These are phyloP conservation scores for Aschersonia sp. DNA, from an alignment of 2,329 filamentous ascomycete species.

Conservation along the genomic window DNA sequence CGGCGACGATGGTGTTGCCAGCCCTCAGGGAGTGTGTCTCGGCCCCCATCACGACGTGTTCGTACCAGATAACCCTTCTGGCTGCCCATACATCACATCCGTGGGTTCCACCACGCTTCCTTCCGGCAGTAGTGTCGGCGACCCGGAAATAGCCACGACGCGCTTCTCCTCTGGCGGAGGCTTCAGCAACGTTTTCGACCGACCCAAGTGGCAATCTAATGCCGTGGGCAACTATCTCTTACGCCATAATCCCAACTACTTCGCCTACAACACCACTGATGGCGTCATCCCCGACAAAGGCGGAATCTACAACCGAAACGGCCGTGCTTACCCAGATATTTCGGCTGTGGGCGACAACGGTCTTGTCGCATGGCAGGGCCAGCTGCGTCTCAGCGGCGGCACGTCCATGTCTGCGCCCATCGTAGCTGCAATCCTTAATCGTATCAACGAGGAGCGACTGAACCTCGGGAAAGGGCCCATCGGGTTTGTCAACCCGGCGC, in stretches of 20 bases:
- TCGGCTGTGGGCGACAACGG: constrained; percentile 28
- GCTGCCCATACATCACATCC: constrained; percentile 33
- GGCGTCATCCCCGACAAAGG: constrained; percentile 5
- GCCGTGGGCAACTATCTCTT: constrained; percentile 9
- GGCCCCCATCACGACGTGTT: constrained; percentile 23
- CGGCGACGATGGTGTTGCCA: constrained; percentile 11
- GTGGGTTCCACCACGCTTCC: constrained; percentile 31
- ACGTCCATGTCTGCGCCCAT: constrained; percentile 27
- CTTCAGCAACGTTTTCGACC: constrained; percentile 32
- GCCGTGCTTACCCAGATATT: constrained; percentile 34
- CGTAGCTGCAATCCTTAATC: constrained; percentile 18
- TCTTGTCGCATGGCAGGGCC: constrained; percentile 26
- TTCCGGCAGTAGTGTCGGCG: constrained; percentile 2
- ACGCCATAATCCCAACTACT: constrained; percentile 6
- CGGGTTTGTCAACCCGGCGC: constrained; percentile 19
- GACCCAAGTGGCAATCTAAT: constrained; percentile 30
- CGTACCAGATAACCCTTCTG: constrained; percentile 30
- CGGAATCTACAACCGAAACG: constrained; percentile 27
- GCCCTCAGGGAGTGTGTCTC: constrained; percentile 6
- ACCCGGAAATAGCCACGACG: constrained; percentile 5
- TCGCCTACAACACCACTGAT: constrained; percentile 7
- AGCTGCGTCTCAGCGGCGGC: constrained; percentile 28
- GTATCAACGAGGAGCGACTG: constrained; percentile 16
- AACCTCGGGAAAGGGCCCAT: constrained; percentile 13
- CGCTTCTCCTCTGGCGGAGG: constrained; percentile 33